Evolutionary conservation across 2,329 filamentous ascomycete species (phyloP).

Genomic region (Dryadomyces quercivorus): DNA sequence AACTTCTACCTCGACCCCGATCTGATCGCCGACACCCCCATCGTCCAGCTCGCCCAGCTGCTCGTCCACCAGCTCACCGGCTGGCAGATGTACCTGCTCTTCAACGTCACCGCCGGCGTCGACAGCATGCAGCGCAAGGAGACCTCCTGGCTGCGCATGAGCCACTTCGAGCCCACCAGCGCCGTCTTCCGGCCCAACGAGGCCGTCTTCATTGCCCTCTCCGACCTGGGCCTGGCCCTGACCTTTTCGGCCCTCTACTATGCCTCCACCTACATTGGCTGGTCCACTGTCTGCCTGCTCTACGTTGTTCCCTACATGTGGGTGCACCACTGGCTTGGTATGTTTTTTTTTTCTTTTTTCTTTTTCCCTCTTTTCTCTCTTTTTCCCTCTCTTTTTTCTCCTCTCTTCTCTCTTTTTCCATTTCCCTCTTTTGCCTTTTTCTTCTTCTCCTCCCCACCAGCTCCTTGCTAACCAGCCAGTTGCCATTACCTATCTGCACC

Average conservation of each 20-base stretch:
- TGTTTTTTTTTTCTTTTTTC: slow-evolving; percentile 24
- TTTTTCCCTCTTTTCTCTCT: not conserved
- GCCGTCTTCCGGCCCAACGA: slow-evolving; percentile 89
- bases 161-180: slow-evolving; percentile 85
- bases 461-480: slow-evolving; percentile 43
- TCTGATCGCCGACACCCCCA: slow-evolving; percentile 55
- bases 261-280: slow-evolving; percentile 68
- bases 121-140: slow-evolving; percentile 89
- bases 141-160: slow-evolving; percentile 63
- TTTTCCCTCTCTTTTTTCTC: slow-evolving; percentile 16
- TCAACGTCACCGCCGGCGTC: slow-evolving; percentile 88
- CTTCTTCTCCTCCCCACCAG: too few relatives aligned
- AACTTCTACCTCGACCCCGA: slow-evolving; percentile 65
- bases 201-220: slow-evolving; percentile 72
- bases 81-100: slow-evolving; percentile 83
- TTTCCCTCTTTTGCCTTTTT: not conserved
- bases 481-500: slow-evolving; percentile 91
- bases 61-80: slow-evolving; percentile 73
- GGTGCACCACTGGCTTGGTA: slow-evolving; percentile 99
- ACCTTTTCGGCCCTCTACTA: slow-evolving; percentile 48
- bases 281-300: slow-evolving; percentile 80
- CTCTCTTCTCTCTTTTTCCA: not conserved
- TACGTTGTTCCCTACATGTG: slow-evolving; percentile 91
- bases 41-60: slow-evolving; percentile 40
- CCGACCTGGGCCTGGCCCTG: slow-evolving; percentile 68